Percentiles rank a stretch among this genome's conserved stretches.
Evolutionary conservation across 345 rosid genomes (phyloP).

Genomic region (Isatis tinctoria): DNA sequence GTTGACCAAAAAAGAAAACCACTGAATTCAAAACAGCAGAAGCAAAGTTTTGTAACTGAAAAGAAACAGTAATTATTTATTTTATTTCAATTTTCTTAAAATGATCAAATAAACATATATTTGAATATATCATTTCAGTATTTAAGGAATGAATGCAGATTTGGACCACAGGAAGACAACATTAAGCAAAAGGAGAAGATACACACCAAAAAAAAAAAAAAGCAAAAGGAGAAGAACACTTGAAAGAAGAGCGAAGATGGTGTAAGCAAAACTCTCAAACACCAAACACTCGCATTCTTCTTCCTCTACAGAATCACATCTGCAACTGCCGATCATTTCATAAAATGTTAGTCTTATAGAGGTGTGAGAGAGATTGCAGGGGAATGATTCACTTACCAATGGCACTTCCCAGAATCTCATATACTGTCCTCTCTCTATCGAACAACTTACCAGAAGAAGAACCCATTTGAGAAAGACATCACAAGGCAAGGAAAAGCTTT

Average conservation of each 20-base stretch:
- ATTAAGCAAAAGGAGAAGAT: too few relatives aligned
- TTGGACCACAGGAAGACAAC: too few relatives aligned
- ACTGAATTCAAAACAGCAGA: background rate
- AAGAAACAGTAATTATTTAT: background rate
- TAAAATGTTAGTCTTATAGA: too few relatives aligned
- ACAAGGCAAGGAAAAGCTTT: slow-evolving; percentile 33
- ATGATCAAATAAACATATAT: background rate
- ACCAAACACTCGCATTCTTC: slow-evolving; percentile 52
- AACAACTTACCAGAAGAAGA: slow-evolving; percentile 48
- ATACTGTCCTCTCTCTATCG: slow-evolving; percentile 58
- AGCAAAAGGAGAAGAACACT: too few relatives aligned
- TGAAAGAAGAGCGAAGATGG: too few relatives aligned
- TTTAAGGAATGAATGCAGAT: slow-evolving; percentile 44
- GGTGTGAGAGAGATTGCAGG: background rate
- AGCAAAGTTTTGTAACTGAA: background rate
- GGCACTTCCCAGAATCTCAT: slow-evolving; percentile 83
- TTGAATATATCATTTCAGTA: background rate
- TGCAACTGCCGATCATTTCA: slow-evolving; percentile 54
- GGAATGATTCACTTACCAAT: slow-evolving; percentile 46
- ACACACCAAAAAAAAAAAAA: too few relatives aligned
- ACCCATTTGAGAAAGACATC: slow-evolving; percentile 42
- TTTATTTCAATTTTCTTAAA: background rate
- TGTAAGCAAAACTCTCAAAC: too few relatives aligned
- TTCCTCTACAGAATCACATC: slow-evolving; percentile 86
- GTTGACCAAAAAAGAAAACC: background rate